These are phyloP conservation scores for Botrytis porri DNA, from an alignment of 2,329 filamentous ascomycete species.

Conservation along the genomic window DNA sequence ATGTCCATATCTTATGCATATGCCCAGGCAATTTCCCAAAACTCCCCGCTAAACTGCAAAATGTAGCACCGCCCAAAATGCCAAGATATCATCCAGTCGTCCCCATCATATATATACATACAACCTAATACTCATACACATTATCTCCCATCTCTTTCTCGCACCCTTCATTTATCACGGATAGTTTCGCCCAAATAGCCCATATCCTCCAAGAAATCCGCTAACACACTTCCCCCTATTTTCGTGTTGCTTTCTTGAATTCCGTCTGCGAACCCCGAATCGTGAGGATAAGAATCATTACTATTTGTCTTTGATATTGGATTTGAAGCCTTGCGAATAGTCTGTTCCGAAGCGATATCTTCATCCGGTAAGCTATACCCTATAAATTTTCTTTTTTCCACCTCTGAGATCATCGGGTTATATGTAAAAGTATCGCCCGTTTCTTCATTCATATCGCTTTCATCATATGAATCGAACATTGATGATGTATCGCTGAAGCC, in stretches of 20 bases:
- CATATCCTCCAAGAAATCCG: conserved; percentile 49
- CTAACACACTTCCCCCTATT: conserved; percentile 40
- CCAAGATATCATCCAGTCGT: neutral
- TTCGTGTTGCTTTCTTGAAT: neutral
- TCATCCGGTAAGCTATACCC: conserved; percentile 31
- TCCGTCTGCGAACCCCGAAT: neutral
- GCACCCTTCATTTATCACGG: conserved; percentile 18
- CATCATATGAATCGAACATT: conserved; percentile 28
- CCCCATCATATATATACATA: neutral
- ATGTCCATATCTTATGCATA: neutral
- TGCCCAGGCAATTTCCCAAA: neutral
- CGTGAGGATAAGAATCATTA: conserved; percentile 21
- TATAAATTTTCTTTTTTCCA: conserved; percentile 22
- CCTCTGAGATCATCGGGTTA: conserved; percentile 23
- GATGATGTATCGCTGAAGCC: conserved; percentile 28
- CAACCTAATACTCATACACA: neutral
- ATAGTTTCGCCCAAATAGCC: conserved; percentile 49
- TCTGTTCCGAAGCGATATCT: conserved; percentile 27
- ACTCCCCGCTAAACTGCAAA: conserved; percentile 6
- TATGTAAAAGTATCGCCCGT: conserved; percentile 33
- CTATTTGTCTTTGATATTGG: conserved; percentile 17
- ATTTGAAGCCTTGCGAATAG: conserved; percentile 22
- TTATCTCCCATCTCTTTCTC: neutral
- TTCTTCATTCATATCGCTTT: conserved; percentile 29
- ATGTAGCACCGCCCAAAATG: neutral